These are phyloP conservation scores for Platanthera zijinensis DNA, from an alignment of 106 monocot genomes.

Conservation along the genomic window DNA sequence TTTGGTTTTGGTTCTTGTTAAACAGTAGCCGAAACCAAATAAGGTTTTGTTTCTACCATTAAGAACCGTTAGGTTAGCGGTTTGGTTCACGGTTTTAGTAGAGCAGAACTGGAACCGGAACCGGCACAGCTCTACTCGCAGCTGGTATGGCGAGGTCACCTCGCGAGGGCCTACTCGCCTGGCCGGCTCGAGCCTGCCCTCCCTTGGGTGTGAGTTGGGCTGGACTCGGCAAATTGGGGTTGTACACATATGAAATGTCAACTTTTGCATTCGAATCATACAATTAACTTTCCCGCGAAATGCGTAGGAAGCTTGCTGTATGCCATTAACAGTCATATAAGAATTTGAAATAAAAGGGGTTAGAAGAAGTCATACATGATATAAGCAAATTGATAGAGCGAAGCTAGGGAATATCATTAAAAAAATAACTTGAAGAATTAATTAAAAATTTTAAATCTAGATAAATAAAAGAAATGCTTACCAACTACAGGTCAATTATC, in stretches of 20 bases:
- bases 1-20: too few species aligned
- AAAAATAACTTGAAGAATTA: not conserved
- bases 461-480: not conserved
- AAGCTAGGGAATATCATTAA: not conserved
- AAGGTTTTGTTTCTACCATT: too few species aligned
- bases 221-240: too few species aligned
- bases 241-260: not conserved
- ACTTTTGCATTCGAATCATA: not conserved
- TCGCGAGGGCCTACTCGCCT: too few species aligned
- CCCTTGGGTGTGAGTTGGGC: too few species aligned
- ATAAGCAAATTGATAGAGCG: not conserved
- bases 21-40: too few species aligned
- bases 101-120: too few species aligned
- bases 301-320: not conserved
- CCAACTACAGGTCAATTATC: not conserved
- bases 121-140: too few species aligned
- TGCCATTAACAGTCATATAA: not conserved
- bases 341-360: not conserved
- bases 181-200: too few species aligned
- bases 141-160: too few species aligned
- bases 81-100: too few species aligned
- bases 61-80: too few species aligned
- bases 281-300: not conserved
- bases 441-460: not conserved
- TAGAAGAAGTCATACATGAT: not conserved